Percentiles rank a stretch among this genome's conserved stretches.
phyloP scores from a whole-genome alignment of 2,329 filamentous ascomycete species.

The Zymoseptoria passerinii region DNA sequence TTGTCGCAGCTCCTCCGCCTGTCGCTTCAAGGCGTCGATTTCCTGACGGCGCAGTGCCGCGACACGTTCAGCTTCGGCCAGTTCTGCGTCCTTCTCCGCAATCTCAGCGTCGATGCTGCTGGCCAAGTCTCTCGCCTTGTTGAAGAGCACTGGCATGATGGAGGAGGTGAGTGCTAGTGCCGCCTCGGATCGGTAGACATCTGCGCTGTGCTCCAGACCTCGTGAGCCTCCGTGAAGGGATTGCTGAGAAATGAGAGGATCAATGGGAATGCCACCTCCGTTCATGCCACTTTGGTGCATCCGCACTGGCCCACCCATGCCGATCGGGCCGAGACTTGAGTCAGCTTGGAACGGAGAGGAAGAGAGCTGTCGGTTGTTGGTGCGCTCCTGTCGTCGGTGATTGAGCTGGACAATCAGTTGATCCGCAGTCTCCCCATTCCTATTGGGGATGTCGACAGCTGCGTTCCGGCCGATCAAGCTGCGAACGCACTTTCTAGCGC shows the following conservation, averaged over 20 bases:
- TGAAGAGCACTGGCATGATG: constrained; percentile 49
- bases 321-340: constrained; percentile 8
- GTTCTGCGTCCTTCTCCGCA: constrained; percentile 56
- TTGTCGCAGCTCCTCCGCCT: constrained; percentile 41
- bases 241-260: constrained; percentile 18
- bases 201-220: constrained; percentile 14
- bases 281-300: constrained; percentile 12
- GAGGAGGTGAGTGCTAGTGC: constrained; percentile 54
- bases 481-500: constrained; percentile 66
- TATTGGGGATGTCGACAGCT: constrained; percentile 72
- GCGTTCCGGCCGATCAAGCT: constrained; percentile 68
- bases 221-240: constrained; percentile 8
- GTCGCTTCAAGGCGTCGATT: constrained; percentile 50
- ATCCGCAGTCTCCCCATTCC: constrained; percentile 73
- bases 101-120: constrained; percentile 63
- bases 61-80: constrained; percentile 40
- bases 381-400: constrained; percentile 54
- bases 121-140: constrained; percentile 38
- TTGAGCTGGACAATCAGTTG: constrained; percentile 71
- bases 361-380: constrained; percentile 57
- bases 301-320: constrained; percentile 22
- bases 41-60: constrained; percentile 57
- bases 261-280: constrained; percentile 16
- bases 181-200: constrained; percentile 37
- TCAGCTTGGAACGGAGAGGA: constrained; percentile 51